Evolutionary conservation across 495 filamentous ascomycete species (phyloP), one percentile per base, ranked within the genome.

Genomic region (Halenospora varia): DNA sequence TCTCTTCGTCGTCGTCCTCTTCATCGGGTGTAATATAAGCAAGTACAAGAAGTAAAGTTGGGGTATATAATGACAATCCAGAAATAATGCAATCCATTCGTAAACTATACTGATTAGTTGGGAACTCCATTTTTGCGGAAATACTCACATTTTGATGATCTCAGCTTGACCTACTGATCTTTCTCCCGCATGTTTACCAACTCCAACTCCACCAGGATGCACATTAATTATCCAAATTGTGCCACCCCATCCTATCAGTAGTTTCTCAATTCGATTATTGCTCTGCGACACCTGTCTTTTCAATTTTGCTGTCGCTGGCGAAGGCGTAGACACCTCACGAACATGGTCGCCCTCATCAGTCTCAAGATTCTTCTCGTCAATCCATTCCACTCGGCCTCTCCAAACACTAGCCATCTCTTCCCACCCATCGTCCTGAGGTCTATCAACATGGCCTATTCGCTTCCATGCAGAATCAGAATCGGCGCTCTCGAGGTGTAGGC

Each of bases 41-140:
- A 77, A 98, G 87, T 63, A 97, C 83, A 59, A 95, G 80, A 71
- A 98, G 78, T 51, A 96, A 77, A 63, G 83, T 92, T 63, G 92
- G 92, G 69, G 89, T 96, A 86, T 97, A 97, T 73, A 98, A 79
- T 60, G 94, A 92, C 68, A 98, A 87, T 68, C 95, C 94, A 70
- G 93, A 96, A 78, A 98, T 88, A 61, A 93, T 89, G 74, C 95
- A 97, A 76, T 97, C 94, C 62, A 92, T 92, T 64, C 89, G 87
- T 73, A 97, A 81, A 75, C 90, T 96, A 57, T 8, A 39, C 39
- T 0, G 48, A 66, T 76, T 58, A 78, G 70, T 45, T 47, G 50
- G 9, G 10, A 24, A 13, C 1, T 51, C 15, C 44, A 2, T 44
- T 45, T 25, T 25, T 29, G 29, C 13, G n/a, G 26, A 44, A 41